Percentiles rank a stretch among this genome's conserved stretches.
These are phyloP conservation scores for Russula brevipes DNA, from an alignment of 768 basidiomycete species.

Conservation along the genomic window DNA sequence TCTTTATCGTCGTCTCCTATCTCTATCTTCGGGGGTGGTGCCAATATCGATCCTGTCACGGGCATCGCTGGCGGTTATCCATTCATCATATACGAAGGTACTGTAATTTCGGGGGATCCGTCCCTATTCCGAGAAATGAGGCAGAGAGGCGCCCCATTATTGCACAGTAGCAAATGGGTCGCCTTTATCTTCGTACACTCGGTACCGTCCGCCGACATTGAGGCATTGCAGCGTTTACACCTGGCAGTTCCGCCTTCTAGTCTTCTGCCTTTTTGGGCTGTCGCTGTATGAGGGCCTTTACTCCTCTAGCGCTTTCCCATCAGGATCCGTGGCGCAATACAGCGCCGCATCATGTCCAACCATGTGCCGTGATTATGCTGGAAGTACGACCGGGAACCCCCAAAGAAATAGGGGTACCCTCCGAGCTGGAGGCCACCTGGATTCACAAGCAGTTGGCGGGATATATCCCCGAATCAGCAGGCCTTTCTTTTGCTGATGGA, in stretches of 20 bases:
- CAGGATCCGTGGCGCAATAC: not conserved
- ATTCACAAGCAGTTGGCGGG: not conserved
- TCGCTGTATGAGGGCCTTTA: not conserved
- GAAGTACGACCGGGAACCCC: not conserved
- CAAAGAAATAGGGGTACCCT: not conserved
- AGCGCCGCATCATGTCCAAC: not conserved
- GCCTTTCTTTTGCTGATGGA: not conserved
- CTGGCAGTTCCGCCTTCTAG: not conserved
- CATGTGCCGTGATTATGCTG: not conserved
- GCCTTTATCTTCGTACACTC: not conserved
- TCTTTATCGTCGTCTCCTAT: not conserved
- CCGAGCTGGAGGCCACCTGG: not conserved
- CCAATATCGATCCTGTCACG: not conserved
- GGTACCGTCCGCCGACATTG: conserved; percentile 1
- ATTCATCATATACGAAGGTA: not conserved
- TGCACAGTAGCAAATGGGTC: not conserved
- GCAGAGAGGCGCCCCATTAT: not conserved
- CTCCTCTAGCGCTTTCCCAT: not conserved
- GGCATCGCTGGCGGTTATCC: not conserved
- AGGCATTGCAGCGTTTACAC: not conserved
- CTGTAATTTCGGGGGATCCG: not conserved
- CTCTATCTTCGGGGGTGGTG: not conserved
- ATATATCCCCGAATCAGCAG: conserved; percentile 1
- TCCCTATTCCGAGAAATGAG: not conserved
- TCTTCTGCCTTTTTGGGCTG: not conserved